Evolutionary conservation across 371 early-diverging fungal species (phyloP), one percentile per base, ranked within the genome.

Genomic region (Cokeromyces recurvatus): DNA sequence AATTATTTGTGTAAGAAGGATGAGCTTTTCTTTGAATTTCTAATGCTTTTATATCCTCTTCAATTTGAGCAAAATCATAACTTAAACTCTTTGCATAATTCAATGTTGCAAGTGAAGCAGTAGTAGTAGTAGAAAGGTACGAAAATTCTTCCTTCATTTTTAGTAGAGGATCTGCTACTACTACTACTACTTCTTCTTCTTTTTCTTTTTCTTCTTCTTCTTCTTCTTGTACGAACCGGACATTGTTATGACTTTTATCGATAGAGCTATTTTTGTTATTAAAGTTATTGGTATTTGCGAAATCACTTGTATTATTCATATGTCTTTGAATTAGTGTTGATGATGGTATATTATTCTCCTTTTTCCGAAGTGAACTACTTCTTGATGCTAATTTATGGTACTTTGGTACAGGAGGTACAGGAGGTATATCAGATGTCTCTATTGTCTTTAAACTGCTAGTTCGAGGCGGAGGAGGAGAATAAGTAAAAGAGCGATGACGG

Each of bases 401-500:
- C 24, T 51, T 46, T 15, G 59, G 59, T 9, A 46, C 53, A 4
- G 53, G 20, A 9, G 59, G 59, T 12, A 59, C 48, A 15, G 49
- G 48, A 14, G 58, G 58, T 1, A 53, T 32, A 20, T 47, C 29
- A 3, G 53, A 38, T 2, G 42, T 29, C 8, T 39, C 22, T 3
- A 46, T 20, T 20, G 53, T 14, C 24, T 22, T 23, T 24, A 53
- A 32, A 21, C 50, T 53, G 8, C 50, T 59, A 14, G 49, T 38
- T 8, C 50, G 50, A n/a, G 54, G 59, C 3, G 59, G 59, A n/a
- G 57, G 54, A 5, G 59, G 59, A 0, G 59, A 59, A 20, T 53
- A 59, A 0, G 59, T 59, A 38, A 53, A 59, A 6, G 59, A 53
- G 11, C 59, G 54, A 32, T 50, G 49, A 8, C 42, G 32, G 25